Evolutionary conservation across 169 alveolate species (phyloP).

Genomic region (Plasmodium gaboni): DNA sequence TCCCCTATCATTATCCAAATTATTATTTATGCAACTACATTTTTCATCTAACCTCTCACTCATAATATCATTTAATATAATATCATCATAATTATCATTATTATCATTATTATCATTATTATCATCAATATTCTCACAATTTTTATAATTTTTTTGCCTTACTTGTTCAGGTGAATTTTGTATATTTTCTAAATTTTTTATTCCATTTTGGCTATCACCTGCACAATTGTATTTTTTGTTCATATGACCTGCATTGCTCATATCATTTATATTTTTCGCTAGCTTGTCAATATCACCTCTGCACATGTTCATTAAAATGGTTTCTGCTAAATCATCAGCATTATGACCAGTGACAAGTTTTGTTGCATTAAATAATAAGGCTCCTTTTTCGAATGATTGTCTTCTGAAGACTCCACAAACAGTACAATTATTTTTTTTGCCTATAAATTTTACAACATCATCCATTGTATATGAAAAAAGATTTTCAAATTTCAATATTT

Average conservation of each 20-base stretch:
- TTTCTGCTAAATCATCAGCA: slow-evolving; percentile 99
- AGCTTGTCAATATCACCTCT: slow-evolving; percentile 97
- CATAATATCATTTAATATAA: background rate
- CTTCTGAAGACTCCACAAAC: slow-evolving; percentile 98
- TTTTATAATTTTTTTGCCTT: background rate
- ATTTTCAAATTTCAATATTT: slow-evolving; percentile 93
- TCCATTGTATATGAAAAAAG: slow-evolving; percentile 97
- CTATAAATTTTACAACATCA: slow-evolving; percentile 94
- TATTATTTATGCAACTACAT: too few species aligned
- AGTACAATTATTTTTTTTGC: slow-evolving; percentile 95
- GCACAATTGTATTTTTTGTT: background rate
- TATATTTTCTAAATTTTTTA: background rate
- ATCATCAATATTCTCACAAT: background rate
- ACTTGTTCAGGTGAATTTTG: background rate
- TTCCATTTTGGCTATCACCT: background rate
- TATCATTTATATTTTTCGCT: slow-evolving; percentile 87
- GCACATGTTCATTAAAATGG: slow-evolving; percentile 95
- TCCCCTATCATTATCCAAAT: too few species aligned
- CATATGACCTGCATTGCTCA: background rate
- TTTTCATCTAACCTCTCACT: too few species aligned
- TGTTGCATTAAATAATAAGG: slow-evolving; percentile 92
- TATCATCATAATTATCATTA: background rate
- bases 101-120: background rate
- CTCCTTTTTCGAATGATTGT: slow-evolving; percentile 97
- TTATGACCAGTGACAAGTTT: slow-evolving; percentile 98